Evolutionary conservation across 768 basidiomycete genomes (phyloP).

Genomic region (Tubosaeta sp.): DNA sequence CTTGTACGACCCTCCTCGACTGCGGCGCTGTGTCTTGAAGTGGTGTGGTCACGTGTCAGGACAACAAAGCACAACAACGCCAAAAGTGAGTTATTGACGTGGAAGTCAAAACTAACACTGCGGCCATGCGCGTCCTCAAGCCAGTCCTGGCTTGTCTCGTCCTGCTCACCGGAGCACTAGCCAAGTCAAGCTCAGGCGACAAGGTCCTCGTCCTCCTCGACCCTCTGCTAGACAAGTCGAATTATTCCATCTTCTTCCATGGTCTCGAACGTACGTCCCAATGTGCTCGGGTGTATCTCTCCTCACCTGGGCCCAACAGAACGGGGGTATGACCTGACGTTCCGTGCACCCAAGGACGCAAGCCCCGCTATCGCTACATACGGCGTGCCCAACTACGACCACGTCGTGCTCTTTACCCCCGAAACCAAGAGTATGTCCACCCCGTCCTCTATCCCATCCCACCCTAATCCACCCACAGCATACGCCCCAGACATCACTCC

Average conservation of each 20-base stretch:
- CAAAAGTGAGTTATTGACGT: slow-evolving; percentile 14
- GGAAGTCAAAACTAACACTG: slow-evolving; percentile 3
- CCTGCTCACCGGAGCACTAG: slow-evolving; percentile 28
- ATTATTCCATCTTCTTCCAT: slow-evolving; percentile 81
- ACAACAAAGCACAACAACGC: slow-evolving; percentile 22
- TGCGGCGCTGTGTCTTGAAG: background rate
- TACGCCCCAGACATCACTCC: slow-evolving; percentile 75
- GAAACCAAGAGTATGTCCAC: slow-evolving; percentile 68
- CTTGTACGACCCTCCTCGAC: background rate
- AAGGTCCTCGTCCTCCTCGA: slow-evolving; percentile 86
- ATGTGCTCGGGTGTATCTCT: background rate
- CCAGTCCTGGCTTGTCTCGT: slow-evolving; percentile 28
- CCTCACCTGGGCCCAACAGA: slow-evolving; percentile 38
- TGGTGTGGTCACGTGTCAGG: slow-evolving; percentile 14
- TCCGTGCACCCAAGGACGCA: slow-evolving; percentile 77
- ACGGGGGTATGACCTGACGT: slow-evolving; percentile 81
- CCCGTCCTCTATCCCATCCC: background rate
- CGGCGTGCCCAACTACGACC: slow-evolving; percentile 72
- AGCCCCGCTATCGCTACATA: slow-evolving; percentile 62
- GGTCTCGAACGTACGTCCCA: slow-evolving; percentile 61
- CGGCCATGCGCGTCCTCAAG: slow-evolving; percentile 27
- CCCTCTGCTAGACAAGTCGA: slow-evolving; percentile 53
- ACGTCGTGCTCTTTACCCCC: slow-evolving; percentile 84
- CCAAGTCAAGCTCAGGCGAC: slow-evolving; percentile 76
- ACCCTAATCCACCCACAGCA: slow-evolving; percentile 35